These are phyloP conservation scores for Naganishia friedmannii DNA, from an alignment of 768 basidiomycete genomes.

Conservation along the genomic window DNA sequence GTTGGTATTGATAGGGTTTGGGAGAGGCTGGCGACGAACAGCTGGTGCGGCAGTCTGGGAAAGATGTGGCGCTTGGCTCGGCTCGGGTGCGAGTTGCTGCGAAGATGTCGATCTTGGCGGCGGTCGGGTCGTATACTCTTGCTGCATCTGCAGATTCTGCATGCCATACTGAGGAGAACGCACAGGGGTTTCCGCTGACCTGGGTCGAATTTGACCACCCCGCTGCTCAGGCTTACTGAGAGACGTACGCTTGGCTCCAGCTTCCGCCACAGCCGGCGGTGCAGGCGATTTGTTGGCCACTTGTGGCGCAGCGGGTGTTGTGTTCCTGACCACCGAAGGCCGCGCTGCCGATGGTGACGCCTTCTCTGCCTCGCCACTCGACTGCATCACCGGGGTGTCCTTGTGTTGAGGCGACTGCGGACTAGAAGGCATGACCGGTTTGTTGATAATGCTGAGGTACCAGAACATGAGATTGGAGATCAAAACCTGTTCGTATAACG, in stretches of 20 bases:
- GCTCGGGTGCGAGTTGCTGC: constrained; percentile 31
- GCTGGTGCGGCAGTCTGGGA: background rate
- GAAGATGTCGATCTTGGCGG: constrained; percentile 8
- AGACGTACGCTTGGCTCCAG: constrained; percentile 50
- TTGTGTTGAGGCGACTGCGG: constrained; percentile 47
- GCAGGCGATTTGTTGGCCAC: constrained; percentile 17
- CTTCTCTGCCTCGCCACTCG: constrained; percentile 37
- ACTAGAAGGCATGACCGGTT: constrained; percentile 62
- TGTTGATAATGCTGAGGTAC: constrained; percentile 97
- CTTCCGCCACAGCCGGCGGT: background rate
- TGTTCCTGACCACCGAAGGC: background rate
- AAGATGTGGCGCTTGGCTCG: background rate
- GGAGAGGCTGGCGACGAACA: constrained; percentile 11
- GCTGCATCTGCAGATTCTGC: constrained; percentile 89
- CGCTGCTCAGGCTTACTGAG: constrained; percentile 56
- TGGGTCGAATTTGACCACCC: constrained; percentile 62
- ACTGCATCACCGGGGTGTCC: constrained; percentile 51
- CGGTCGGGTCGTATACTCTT: constrained; percentile 56
- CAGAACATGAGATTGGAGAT: constrained; percentile 69
- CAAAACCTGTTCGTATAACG: constrained; percentile 86
- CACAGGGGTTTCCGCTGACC: constrained; percentile 80
- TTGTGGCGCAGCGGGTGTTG: constrained; percentile 19
- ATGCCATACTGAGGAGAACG: constrained; percentile 88
- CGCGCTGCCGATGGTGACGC: constrained; percentile 34
- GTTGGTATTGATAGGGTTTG: constrained; percentile 17